Evolutionary conservation across 2,329 filamentous ascomycete genomes (phyloP), one percentile per base, ranked within the genome.

Genomic region (Simplicillium sp.): DNA sequence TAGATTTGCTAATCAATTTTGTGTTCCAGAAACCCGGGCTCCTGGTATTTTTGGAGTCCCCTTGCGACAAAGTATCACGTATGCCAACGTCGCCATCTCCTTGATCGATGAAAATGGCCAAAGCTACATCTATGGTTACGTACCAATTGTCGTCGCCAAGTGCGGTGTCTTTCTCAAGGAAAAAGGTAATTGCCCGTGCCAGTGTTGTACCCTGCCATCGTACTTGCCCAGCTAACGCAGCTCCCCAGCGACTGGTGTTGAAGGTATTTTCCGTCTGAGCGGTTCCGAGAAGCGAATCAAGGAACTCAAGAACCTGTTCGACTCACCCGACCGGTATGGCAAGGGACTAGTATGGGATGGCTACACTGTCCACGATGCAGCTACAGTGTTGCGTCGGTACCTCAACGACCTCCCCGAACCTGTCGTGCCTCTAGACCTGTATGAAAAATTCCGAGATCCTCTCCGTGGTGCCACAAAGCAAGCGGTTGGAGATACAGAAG

Each of bases 201-300:
- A 50, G 76, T 65, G 34, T 44, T 43, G 50, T 55, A 46, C 17
- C 14, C 29, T 37, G 33, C 29, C 7, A 15, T 31, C 15, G 28
- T 29, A 35, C 34, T n/a, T 29, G 16, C 16, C n/a, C 12, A n/a
- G 11, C 25, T 58, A 34, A 35, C 34, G n/a, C n/a, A n/a, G n/a
- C n/a, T n/a, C n/a, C n/a, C n/a, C 48, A 97, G 92, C 92, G 28
- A 97, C 90, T 51, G 82, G 89, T 50, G 78, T 97, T 9, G 90
- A 97, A 62, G 92, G 92, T 32, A 98, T 98, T 44, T 98, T 98
- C 58, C 87, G 92, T 35, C 71, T 98, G 34, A 94, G 85, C 58
- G 92, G 92, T 38, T 97, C 92, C 29, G 90, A 95, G 57, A 97
- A 96, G 66, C 84, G 92, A 46, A 98, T 98, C 67, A 98, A 97